Conservation (phyloP, 2,329 filamentous ascomycete species). For the Xylariomycetidae sp. region DNA sequence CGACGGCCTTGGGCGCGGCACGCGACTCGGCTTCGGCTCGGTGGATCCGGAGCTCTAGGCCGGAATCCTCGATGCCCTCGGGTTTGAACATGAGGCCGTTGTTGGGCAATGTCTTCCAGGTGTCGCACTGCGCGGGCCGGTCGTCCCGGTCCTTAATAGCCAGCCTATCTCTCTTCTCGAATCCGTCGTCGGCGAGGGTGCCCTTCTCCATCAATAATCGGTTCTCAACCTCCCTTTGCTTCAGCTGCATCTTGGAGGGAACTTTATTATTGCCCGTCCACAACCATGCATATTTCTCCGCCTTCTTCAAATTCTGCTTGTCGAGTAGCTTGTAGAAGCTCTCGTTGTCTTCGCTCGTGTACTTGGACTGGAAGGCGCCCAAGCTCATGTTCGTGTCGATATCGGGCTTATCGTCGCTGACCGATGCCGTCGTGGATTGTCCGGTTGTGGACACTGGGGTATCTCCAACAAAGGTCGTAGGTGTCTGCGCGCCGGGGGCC, state of each 20-base stretch:
- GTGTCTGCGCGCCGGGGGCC: constrained; percentile 47
- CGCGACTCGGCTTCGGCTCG: constrained; percentile 65
- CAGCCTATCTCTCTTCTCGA: constrained; percentile 50
- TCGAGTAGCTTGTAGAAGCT: constrained; percentile 92
- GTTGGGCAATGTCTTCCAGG: constrained; percentile 68
- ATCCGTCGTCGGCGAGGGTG: constrained; percentile 52
- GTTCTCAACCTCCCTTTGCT: constrained; percentile 58
- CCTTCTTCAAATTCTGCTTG: constrained; percentile 78
- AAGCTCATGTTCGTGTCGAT: constrained; percentile 77
- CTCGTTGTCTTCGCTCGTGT: constrained; percentile 97
- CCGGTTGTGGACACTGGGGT: constrained; percentile 63
- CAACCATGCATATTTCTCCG: constrained; percentile 84
- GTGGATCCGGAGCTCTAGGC: constrained; percentile 61
- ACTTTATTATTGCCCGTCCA: constrained; percentile 91
- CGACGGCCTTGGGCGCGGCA: constrained; percentile 71
- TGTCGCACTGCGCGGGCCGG: constrained; percentile 71
- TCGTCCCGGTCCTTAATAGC: constrained; percentile 64
- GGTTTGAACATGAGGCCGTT: constrained; percentile 87
- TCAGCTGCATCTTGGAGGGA: constrained; percentile 71
- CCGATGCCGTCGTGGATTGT: constrained; percentile 29
- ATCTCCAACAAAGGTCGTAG: constrained; percentile 63
- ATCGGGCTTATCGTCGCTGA: constrained; percentile 36
- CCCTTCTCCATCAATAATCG: constrained; percentile 43
- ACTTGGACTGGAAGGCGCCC: constrained; percentile 81
- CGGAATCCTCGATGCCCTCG: constrained; percentile 56